Base-by-base conservation (phyloP, 768 basidiomycete species). In the Amanita polypyramis region DNA sequence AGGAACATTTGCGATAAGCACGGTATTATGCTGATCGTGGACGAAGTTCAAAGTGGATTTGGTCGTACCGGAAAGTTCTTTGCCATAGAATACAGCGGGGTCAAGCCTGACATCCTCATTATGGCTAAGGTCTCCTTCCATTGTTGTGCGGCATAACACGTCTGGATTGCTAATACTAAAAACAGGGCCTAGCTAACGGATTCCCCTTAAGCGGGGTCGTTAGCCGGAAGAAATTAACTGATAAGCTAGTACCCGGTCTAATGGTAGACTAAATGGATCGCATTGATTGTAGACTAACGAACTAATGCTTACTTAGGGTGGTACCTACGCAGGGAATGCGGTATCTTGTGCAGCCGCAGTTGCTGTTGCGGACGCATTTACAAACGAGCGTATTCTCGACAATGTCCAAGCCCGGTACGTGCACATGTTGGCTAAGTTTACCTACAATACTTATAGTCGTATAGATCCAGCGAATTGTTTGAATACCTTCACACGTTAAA, bases 171-270 rank as follows among this genome's bases (percentile, higher is more conserved):
- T 29, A 38, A 45, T 41, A 32, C 15, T 25, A 10, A 9, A 12
- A 25, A 34, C 50, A 83, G 80, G 89, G 89, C 8, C 65, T 93
- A 5, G 89, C 88, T 33, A 91, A 94, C 62, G 94, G 94, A 2
- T 95, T 96, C 77, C 95, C 95, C 2, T 69, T 98, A 47, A 91
- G 88, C 50, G 92, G 80, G 5, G 77, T 97, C 34, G 74, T 93
- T 43, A 83, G 85, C 52, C 68, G 82, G 45, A 88, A 78, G 64
- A 85, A 88, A 45, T 60, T 95, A 30, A 91, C 87, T 25, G 88
- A 92, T 62, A 77, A 72, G 55, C 70, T 93, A 45, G 72, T 68
- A 54, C 79, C 87, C 5, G 90, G 91, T n/a, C 77, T 79, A 7
- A 82, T 91, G 81, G 87, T 85, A 21, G 43, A 68, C 60, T 25